A percentile compares a stretch with the other conserved stretches of the same genome.
These are phyloP conservation scores for Tetrapisispora namnaoensis DNA, from an alignment of 805 yeast genomes.

Conservation along the genomic window DNA sequence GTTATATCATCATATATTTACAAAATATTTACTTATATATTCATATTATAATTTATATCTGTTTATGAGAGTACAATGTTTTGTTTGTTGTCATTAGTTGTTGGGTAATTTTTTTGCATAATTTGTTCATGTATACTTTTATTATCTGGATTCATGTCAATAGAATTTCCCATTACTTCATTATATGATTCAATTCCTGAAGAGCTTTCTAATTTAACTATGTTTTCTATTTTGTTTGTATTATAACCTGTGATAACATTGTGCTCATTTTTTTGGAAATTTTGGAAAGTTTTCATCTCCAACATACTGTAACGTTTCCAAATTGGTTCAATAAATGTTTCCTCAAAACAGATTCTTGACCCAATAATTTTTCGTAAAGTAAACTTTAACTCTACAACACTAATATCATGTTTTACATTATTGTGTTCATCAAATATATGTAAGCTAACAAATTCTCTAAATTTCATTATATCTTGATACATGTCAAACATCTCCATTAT, in stretches of 20 bases:
- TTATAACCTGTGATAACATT: constrained; percentile 6
- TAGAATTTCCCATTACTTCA: neutral
- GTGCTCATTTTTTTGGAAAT: neutral
- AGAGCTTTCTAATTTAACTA: neutral
- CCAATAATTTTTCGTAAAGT: constrained; percentile 42
- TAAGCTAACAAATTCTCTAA: constrained; percentile 8
- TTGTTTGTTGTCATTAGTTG: too few relatives aligned
- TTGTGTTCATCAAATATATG: constrained; percentile 10
- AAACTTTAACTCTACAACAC: constrained; percentile 30
- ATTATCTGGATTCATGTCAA: too few relatives aligned
- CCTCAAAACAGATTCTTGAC: constrained; percentile 18
- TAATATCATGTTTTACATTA: constrained; percentile 13
- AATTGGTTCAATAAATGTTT: constrained; percentile 6
- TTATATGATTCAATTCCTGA: neutral
- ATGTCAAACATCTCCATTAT: constrained; percentile 10
- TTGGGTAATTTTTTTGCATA: too few relatives aligned
- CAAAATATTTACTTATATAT: too few relatives aligned
- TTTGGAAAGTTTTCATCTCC: neutral
- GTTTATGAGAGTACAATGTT: too few relatives aligned
- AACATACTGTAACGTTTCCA: constrained; percentile 8
- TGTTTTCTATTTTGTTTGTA: neutral
- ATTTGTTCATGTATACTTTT: too few relatives aligned
- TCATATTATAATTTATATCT: too few relatives aligned
- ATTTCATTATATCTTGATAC: constrained; percentile 7
- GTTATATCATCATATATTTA: too few relatives aligned